These are phyloP conservation scores for Daedaleopsis sinensis DNA, from an alignment of 768 basidiomycete genomes.

Conservation along the genomic window DNA sequence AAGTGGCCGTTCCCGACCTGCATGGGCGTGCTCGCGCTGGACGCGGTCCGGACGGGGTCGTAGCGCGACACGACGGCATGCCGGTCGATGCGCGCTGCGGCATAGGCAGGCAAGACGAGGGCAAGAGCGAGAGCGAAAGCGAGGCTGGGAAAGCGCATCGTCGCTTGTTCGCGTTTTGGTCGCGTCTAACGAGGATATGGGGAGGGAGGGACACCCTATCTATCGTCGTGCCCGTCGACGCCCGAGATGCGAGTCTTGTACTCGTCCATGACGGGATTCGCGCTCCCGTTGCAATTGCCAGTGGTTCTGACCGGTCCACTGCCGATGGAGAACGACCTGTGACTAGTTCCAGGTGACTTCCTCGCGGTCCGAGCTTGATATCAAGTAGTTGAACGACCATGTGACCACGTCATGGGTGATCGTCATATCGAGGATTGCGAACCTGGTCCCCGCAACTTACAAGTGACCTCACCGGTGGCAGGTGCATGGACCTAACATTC, in stretches of 20 bases:
- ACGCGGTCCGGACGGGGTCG: conserved; percentile 53
- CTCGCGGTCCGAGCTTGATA: background rate
- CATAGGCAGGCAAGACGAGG: background rate
- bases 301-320: background rate
- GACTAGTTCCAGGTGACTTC: background rate
- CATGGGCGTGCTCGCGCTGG: conserved; percentile 51
- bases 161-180: too few relatives aligned
- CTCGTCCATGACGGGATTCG: background rate
- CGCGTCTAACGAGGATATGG: too few relatives aligned
- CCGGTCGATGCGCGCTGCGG: conserved; percentile 28
- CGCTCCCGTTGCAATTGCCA: background rate
- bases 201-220: too few relatives aligned
- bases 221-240: background rate
- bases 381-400: background rate
- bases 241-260: background rate
- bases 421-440: background rate
- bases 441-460: too few relatives aligned
- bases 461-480: too few relatives aligned
- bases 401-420: background rate
- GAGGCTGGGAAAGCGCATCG: too few relatives aligned
- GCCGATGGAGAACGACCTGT: background rate
- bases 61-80: conserved; percentile 48
- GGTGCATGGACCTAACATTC: too few relatives aligned
- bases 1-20: conserved; percentile 67
- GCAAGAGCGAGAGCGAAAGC: background rate